These are phyloP conservation scores for Blakeslea trispora DNA, from an alignment of 371 early-diverging fungal genomes.

Conservation along the genomic window DNA sequence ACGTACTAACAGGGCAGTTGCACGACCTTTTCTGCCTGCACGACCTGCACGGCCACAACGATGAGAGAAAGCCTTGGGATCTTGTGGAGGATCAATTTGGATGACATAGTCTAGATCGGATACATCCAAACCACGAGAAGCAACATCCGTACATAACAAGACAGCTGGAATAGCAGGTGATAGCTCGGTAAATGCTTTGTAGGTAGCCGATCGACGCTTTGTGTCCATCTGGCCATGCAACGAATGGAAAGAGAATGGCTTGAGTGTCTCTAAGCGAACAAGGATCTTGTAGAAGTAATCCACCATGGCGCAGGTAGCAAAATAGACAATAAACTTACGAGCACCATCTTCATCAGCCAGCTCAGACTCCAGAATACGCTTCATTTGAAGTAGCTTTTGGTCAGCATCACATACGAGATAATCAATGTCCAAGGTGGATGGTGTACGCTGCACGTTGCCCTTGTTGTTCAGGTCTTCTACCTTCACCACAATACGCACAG, in stretches of 20 bases:
- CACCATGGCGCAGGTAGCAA: conserved; percentile 92
- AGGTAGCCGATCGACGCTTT: conserved; percentile 76
- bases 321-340: conserved; percentile 92
- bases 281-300: conserved; percentile 87
- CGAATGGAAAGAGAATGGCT: conserved; percentile 67
- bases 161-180: conserved; percentile 69
- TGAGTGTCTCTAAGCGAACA: conserved; percentile 40
- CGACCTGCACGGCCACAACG: conserved; percentile 98
- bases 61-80: conserved; percentile 96
- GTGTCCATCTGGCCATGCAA: conserved; percentile 95
- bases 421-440: conserved; percentile 70
- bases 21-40: conserved; percentile 86
- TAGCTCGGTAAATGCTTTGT: conserved; percentile 59
- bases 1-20: conserved; percentile 78
- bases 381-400: conserved; percentile 79
- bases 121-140: conserved; percentile 97
- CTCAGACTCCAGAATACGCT: conserved; percentile 53
- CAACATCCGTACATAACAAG: conserved; percentile 96
- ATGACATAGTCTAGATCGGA: conserved; percentile 96
- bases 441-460: conserved; percentile 65
- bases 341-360: conserved; percentile 35
- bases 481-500: conserved; percentile 84
- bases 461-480: conserved; percentile 67
- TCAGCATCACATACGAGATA: conserved; percentile 78
- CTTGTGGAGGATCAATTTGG: conserved; percentile 96